Evolutionary conservation across 768 basidiomycete species (phyloP).

Genomic region (Tricholoma hemisulphureum): DNA sequence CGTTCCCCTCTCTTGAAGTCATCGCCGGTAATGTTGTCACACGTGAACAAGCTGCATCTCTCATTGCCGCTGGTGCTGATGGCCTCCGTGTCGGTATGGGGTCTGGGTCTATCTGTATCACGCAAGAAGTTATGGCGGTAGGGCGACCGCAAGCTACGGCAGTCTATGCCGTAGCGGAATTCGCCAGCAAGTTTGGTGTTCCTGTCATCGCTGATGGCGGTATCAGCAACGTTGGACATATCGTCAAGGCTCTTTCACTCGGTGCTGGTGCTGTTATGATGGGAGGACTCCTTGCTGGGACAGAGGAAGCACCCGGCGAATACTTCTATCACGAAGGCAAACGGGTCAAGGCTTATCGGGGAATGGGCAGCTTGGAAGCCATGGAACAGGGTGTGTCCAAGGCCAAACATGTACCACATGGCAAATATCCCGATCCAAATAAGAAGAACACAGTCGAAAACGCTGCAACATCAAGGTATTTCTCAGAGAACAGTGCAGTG

Average conservation of each 20-base stretch:
- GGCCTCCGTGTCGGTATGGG: conserved; percentile 98
- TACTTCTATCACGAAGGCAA: conserved; percentile 99
- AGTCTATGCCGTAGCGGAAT: conserved; percentile 96
- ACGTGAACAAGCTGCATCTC: conserved; percentile 90
- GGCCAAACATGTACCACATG: conserved; percentile 25
- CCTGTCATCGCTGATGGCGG: conserved; percentile 98
- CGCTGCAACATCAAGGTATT: conserved; percentile 94
- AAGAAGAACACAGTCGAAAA: conserved; percentile 66
- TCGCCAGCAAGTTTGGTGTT: conserved; percentile 88
- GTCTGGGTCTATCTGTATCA: conserved; percentile 97
- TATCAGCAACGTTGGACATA: conserved; percentile 92
- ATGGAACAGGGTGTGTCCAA: conserved; percentile 75
- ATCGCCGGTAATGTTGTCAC: conserved; percentile 99
- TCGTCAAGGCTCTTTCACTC: conserved; percentile 92
- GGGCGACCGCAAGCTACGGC: conserved; percentile 97
- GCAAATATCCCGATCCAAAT: conserved; percentile 49
- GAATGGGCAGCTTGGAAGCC: conserved; percentile 95
- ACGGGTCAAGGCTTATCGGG: conserved; percentile 97
- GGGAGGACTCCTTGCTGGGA: conserved; percentile 94
- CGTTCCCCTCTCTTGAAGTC: conserved; percentile 83
- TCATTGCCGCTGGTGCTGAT: conserved; percentile 94
- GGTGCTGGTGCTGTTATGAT: conserved; percentile 99
- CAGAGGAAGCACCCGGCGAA: conserved; percentile 95
- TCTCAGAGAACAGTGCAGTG: conserved; percentile 87
- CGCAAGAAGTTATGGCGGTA: conserved; percentile 99